Conservation (phyloP, 306 rosid species). For the Albizia julibrissin region DNA sequence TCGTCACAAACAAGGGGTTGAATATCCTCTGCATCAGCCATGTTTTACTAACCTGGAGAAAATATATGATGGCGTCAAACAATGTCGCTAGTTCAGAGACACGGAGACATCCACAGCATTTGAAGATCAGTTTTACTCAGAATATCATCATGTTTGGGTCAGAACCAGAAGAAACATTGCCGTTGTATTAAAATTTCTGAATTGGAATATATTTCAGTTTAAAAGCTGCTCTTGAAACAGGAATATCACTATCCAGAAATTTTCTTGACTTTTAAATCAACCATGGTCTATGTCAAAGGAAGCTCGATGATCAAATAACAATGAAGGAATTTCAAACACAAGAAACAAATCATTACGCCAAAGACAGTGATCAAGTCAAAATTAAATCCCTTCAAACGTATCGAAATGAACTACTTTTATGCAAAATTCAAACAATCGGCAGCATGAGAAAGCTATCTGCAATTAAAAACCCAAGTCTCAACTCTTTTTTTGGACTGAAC, state of each 20-base stretch:
- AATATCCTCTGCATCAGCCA: slow-evolving; percentile 94
- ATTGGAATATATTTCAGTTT: background rate
- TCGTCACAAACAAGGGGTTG: slow-evolving; percentile 97
- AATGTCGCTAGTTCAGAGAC: background rate
- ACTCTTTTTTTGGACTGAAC: no score
- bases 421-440: background rate
- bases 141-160: background rate
- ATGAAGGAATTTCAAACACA: slow-evolving; percentile 18
- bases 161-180: background rate
- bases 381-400: background rate
- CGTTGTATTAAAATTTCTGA: background rate
- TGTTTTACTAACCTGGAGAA: slow-evolving; percentile 52
- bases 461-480: background rate
- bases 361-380: slow-evolving; percentile 14
- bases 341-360: slow-evolving; percentile 40
- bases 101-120: background rate
- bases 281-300: background rate
- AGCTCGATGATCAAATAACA: slow-evolving; percentile 4
- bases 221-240: background rate
- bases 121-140: slow-evolving; percentile 3
- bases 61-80: background rate
- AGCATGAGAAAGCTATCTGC: background rate
- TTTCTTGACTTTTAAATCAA: background rate
- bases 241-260: background rate
- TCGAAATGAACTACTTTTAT: background rate